These are phyloP conservation scores for Cyberlindnera sargentensis DNA, from an alignment of 805 yeast species.

Conservation along the genomic window DNA sequence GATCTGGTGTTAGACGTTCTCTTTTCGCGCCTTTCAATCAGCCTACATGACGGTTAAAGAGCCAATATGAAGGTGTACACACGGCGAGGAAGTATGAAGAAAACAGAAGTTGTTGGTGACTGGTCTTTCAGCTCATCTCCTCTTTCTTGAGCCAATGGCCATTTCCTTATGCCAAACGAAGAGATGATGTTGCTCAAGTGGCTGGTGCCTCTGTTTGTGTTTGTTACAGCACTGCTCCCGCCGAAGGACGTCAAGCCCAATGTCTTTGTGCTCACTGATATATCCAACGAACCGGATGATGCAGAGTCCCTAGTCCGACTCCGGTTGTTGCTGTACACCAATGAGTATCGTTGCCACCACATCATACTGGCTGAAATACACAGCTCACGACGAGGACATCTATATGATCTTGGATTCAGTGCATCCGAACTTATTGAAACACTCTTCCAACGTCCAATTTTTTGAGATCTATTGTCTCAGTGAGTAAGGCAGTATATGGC, in stretches of 20 bases:
- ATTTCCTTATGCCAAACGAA: too few relatives aligned
- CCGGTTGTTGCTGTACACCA: constrained; percentile 22
- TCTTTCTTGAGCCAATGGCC: too few relatives aligned
- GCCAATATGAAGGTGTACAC: too few relatives aligned
- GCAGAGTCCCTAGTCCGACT: constrained; percentile 25
- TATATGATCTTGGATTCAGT: constrained; percentile 28
- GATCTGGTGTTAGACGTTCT: too few relatives aligned
- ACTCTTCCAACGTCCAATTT: constrained; percentile 24
- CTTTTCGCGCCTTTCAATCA: too few relatives aligned
- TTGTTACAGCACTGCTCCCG: too few relatives aligned
- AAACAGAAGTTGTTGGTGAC: too few relatives aligned
- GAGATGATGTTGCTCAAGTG: too few relatives aligned
- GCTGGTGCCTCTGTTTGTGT: too few relatives aligned
- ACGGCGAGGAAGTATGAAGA: too few relatives aligned
- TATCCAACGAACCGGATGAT: constrained; percentile 28
- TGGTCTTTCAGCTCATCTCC: too few relatives aligned
- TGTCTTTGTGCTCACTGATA: constrained; percentile 26
- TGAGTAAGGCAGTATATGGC: constrained; percentile 24
- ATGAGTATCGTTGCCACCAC: constrained; percentile 30
- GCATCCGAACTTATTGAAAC: constrained; percentile 20
- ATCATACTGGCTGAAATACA: constrained; percentile 26
- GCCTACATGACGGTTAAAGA: too few relatives aligned
- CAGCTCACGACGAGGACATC: constrained; percentile 25
- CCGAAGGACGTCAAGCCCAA: constrained; percentile 23
- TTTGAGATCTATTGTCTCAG: constrained; percentile 21